Percentiles rank a stretch among this genome's conserved stretches.
Evolutionary conservation across 2,329 filamentous ascomycete genomes (phyloP).

Genomic region (Aspergillus proliferans): DNA sequence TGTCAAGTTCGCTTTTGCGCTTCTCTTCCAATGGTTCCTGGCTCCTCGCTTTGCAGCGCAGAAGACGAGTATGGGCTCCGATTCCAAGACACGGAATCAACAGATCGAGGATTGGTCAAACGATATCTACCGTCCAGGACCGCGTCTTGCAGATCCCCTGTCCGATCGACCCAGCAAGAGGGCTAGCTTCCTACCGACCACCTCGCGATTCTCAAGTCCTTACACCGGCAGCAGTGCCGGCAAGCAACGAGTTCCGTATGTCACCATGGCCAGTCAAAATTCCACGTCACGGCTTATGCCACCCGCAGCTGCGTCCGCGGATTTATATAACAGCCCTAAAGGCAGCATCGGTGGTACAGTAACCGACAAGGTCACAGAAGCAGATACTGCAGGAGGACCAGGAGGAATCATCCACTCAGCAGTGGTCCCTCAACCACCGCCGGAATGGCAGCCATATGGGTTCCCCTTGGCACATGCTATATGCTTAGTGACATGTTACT

Average conservation of each 20-base stretch:
- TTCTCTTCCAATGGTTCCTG: slow-evolving; percentile 95
- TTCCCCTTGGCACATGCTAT: slow-evolving; percentile 91
- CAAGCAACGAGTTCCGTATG: slow-evolving; percentile 56
- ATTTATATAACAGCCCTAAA: slow-evolving; percentile 60
- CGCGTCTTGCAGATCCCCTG: slow-evolving; percentile 69
- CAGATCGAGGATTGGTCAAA: slow-evolving; percentile 98
- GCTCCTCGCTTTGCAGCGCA: slow-evolving; percentile 75
- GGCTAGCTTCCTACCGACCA: slow-evolving; percentile 82
- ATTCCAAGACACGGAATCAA: slow-evolving; percentile 76
- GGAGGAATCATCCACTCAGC: slow-evolving; percentile 94
- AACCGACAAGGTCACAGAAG: slow-evolving; percentile 37
- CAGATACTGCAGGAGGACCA: slow-evolving; percentile 54
- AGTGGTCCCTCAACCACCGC: slow-evolving; percentile 90
- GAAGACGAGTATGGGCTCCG: slow-evolving; percentile 75
- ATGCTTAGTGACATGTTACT: slow-evolving; percentile 93
- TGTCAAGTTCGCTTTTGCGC: slow-evolving; percentile 78
- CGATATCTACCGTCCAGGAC: slow-evolving; percentile 89
- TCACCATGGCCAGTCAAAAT: slow-evolving; percentile 91
- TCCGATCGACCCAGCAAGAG: slow-evolving; percentile 72
- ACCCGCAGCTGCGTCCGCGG: slow-evolving; percentile 44
- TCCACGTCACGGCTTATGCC: slow-evolving; percentile 67
- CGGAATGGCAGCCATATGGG: slow-evolving; percentile 95
- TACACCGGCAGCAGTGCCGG: slow-evolving; percentile 66
- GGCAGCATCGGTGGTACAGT: slow-evolving; percentile 53
- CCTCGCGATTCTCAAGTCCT: slow-evolving; percentile 87